Evolutionary conservation across 306 rosid genomes (phyloP), one percentile per base, ranked within the genome.

Genomic region (Elaeagnus macrophylla): DNA sequence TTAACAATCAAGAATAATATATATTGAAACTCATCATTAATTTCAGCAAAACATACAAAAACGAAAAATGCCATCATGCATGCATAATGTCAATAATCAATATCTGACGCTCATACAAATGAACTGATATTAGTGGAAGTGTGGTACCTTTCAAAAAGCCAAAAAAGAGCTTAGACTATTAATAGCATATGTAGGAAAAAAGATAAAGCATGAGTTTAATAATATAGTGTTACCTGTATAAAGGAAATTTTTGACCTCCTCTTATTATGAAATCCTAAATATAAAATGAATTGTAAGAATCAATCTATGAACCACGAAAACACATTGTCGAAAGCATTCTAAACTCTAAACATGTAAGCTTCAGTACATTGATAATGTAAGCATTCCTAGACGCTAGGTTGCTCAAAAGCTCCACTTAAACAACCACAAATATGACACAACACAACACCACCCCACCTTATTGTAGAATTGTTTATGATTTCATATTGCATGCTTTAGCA

Each of bases 211-310:
- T 50, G 49, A 37, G n/a, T 56, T 32, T 1, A 4, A 54, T 53
- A 61, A 39, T 12, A 59, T n/a, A 17, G 16, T n/a, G 36, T 53
- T 68, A 91, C 97, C 96, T 76, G 81, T 84, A 91, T 67, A 91
- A 69, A 61, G 94, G 89, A 73, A 81, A 68, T 72, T 80, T 82
- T 41, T 64, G 72, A 65, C 89, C 93, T 59, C 96, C 96, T 67
- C 97, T 78, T 44, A 75, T 46, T 73, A 86, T 81, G 91, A 86
- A 91, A 76, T 91, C 97, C 97, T 86, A 86, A 58, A 60, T 51
- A 62, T 16, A 76, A 64, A 59, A 62, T 43, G 14, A 59, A 69
- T 12, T n/a, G 7, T 46, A 37, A 38, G 39, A 48, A 64, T 60
- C 54, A 70, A 38, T 51, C 42, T 59, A 25, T 48, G 10, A 41